A percentile compares a stretch with the other conserved stretches of the same genome.
Evolutionary conservation across 2,329 filamentous ascomycete species (phyloP).

Genomic region (Xylaria polymorpha): DNA sequence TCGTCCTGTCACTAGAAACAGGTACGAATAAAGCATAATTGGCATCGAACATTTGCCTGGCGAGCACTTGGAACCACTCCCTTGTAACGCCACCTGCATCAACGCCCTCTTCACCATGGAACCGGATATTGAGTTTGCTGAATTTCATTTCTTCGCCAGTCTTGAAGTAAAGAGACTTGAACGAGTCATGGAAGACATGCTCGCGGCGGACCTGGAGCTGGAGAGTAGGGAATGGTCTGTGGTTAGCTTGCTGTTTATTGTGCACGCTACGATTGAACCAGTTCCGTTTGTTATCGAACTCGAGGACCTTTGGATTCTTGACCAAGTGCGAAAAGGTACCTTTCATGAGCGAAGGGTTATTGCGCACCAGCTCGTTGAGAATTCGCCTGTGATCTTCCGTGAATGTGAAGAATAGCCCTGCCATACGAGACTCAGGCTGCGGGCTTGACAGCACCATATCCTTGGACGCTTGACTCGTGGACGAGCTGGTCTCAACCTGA

Average conservation of each 20-base stretch:
- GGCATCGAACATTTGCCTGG: constrained; percentile 98
- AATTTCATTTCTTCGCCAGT: constrained; percentile 97
- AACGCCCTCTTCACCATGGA: constrained; percentile 96
- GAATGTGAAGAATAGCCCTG: constrained; percentile 94
- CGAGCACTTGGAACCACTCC: constrained; percentile 98
- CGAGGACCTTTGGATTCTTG: constrained; percentile 97
- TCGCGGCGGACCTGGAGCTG: constrained; percentile 92
- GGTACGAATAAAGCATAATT: constrained; percentile 97
- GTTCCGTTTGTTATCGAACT: constrained; percentile 99
- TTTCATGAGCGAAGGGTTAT: constrained; percentile 98
- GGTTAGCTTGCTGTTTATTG: constrained; percentile 70
- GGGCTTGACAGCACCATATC: constrained; percentile 81
- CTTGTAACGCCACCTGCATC: constrained; percentile 97
- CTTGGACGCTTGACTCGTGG: constrained; percentile 63
- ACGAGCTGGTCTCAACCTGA: constrained; percentile 71
- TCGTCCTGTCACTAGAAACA: constrained; percentile 95
- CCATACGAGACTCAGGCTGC: constrained; percentile 82
- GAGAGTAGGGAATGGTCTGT: constrained; percentile 74
- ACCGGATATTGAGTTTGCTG: constrained; percentile 96
- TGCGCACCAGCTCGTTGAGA: constrained; percentile 95
- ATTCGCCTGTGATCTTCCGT: constrained; percentile 98
- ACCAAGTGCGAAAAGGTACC: constrained; percentile 95
- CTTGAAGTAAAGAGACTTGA: constrained; percentile 98
- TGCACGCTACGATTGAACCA: constrained; percentile 97
- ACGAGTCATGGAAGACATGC: constrained; percentile 97